Base-by-base conservation (phyloP, 1,284 basidiomycete genomes). In the Moesziomyces globuligerus region DNA sequence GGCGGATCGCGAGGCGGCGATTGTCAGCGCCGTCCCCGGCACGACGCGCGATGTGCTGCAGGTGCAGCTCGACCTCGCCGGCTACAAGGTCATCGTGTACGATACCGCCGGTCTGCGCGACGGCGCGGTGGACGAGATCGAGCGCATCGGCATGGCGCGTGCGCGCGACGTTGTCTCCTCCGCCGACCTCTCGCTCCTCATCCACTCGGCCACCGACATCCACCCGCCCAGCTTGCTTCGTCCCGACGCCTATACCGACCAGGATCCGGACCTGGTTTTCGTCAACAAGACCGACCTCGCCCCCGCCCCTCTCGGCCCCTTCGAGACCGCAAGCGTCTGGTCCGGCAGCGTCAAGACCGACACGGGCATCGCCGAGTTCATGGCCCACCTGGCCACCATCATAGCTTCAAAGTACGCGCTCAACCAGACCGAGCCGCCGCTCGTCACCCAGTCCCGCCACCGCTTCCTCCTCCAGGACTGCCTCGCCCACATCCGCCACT, bases 11-110 rank as follows among this genome's bases (percentile, higher is more conserved):
- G 91, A 92, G 65, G 92, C 91, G 0, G 91, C 93, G 0, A 94
- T 95, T 51, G 91, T 94, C 10, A 93, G 92, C 1, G 85, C 89
- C 8, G 85, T 91, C 15, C 90, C 93, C 0, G 93, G 93, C 0
- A 95, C 93, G 0, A 95, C 93, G 2, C 86, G 93, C 25, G 93
- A 94, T 75, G 87, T 94, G 6, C 85, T 95, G 2, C 89, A 92
- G 71, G 84, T 93, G 5, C 88, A 90, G 0, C 86, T 95, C 0
- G 92, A 95, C 78, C 89, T 94, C n/a, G 59, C 37, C 13, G 93
- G 93, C 0, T 85, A 92, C 45, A 91, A 91, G 0, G 87, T 94
- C 3, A 85, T 90, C 21, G 85, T 93, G 1, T 87, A 89, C 3
- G 92, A 95, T 77, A 94, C 93, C 0, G 93, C 92, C 3, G 93